Evolutionary conservation across 441 rosid species (phyloP).

Genomic region (Erodium trifolium): DNA sequence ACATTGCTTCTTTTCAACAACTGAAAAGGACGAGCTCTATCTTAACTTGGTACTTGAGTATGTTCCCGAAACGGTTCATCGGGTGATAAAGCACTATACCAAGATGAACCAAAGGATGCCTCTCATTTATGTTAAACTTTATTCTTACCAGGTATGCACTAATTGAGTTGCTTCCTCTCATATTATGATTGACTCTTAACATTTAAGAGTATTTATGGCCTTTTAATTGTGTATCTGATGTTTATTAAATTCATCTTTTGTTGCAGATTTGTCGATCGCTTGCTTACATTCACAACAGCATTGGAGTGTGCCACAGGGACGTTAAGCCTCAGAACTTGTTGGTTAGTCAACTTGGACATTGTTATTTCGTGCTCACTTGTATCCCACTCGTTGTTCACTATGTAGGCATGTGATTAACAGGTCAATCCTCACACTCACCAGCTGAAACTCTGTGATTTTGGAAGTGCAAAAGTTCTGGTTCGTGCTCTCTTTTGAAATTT

Average conservation of each 20-base stretch:
- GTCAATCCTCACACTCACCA: conserved; percentile 95
- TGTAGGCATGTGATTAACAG: conserved; percentile 19
- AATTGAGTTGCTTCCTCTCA: too few relatives aligned
- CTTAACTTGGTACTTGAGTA: conserved; percentile 73
- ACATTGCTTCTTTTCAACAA: conserved; percentile 22
- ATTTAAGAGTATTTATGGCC: neutral
- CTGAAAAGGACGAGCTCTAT: conserved; percentile 61
- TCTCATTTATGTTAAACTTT: conserved; percentile 54
- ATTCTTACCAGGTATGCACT: conserved; percentile 49
- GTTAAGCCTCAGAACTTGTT: conserved; percentile 45
- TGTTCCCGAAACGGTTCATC: conserved; percentile 63
- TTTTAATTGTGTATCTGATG: neutral
- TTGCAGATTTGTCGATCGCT: conserved; percentile 43
- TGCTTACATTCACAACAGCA: conserved; percentile 38
- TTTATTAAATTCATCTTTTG: neutral
- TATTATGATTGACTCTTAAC: too few relatives aligned
- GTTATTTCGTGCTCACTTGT: too few relatives aligned
- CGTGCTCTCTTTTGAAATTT: conserved; percentile 20
- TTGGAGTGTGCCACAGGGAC: conserved; percentile 47
- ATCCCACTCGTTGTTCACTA: too few relatives aligned
- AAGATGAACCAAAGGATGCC: conserved; percentile 69
- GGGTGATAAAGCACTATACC: conserved; percentile 58
- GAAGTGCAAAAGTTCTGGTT: conserved; percentile 97
- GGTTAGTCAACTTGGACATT: conserved; percentile 20
- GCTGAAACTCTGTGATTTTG: conserved; percentile 86